A percentile compares a stretch with the other conserved stretches of the same genome.
Conservation (phyloP, 768 basidiomycete species). For the Auriculariales sp. region DNA sequence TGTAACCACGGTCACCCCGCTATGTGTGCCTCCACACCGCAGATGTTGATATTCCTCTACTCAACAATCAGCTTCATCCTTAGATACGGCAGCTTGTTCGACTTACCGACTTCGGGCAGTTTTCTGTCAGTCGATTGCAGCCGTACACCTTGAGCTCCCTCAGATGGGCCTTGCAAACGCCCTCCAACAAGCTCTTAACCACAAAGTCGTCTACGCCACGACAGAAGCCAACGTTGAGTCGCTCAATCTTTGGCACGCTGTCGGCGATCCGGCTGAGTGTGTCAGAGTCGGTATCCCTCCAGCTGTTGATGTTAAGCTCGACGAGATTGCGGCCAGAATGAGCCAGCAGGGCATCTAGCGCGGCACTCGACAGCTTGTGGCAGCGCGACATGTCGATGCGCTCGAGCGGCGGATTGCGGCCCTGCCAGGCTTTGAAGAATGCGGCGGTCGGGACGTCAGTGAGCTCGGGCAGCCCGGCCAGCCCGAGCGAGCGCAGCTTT, state of each 20-base stretch:
- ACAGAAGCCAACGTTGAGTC: slow-evolving; percentile 77
- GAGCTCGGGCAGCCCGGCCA: slow-evolving; percentile 44
- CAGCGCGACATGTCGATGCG: slow-evolving; percentile 52
- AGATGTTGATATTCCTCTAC: slow-evolving; percentile 10
- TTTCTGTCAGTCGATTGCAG: slow-evolving; percentile 32
- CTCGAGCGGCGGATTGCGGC: slow-evolving; percentile 31
- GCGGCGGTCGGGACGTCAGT: slow-evolving; percentile 54
- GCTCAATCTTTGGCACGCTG: slow-evolving; percentile 28
- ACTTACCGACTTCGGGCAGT: slow-evolving; percentile 35
- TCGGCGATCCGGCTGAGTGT: slow-evolving; percentile 22
- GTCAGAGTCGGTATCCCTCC: slow-evolving; percentile 45
- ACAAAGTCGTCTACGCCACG: slow-evolving; percentile 71
- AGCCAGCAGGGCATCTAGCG: slow-evolving; percentile 46
- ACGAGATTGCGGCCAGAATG: slow-evolving; percentile 51
- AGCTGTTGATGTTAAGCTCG: slow-evolving; percentile 60
- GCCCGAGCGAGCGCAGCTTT: slow-evolving; percentile 33
- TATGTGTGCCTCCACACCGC: slow-evolving; percentile 11
- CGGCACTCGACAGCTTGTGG: slow-evolving; percentile 29
- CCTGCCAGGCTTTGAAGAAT: slow-evolving; percentile 49
- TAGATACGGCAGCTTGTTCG: not conserved
- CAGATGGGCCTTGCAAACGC: slow-evolving; percentile 20
- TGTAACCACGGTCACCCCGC: not conserved
- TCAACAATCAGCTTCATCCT: not conserved
- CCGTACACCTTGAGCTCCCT: slow-evolving; percentile 39
- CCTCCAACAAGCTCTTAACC: slow-evolving; percentile 49